Base-by-base conservation (phyloP, 1,284 basidiomycete genomes). In the Marasmius oreades region DNA sequence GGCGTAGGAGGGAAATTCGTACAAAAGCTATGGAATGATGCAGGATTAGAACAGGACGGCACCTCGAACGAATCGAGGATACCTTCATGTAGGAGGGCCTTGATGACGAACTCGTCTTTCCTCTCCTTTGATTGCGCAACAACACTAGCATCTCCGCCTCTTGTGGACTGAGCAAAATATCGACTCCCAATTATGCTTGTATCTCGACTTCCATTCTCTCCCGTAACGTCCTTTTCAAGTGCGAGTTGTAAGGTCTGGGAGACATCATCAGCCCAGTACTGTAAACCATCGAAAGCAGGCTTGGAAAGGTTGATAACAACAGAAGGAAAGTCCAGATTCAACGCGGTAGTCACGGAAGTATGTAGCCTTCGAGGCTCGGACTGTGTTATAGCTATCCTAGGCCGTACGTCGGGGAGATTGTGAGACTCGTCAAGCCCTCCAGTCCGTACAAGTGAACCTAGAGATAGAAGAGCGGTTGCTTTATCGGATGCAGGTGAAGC, bases 201-300 rank as follows among this genome's bases (percentile, higher is more conserved):
- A 60, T 88, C 81, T 55, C 76, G 77, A 57, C 83, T 80, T 60
- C 72, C 69, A 11, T 64, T 63, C 23, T 65, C 70, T 39, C 75
- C 71, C 2, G 71, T 65, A 58, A 73, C 63, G 60, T 64, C 69
- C 61, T 56, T 48, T 28, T 66, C 56, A 62, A 70, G 67, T 26
- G 69, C 65, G 22, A 66, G 70, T 52, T 84, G 89, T 1, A 86
- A 66, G 59, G 88, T 79, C 65, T 91, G 91, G 5, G 85, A 76
- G 22, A 88, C 69, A 66, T 95, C 93, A 66, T 98, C 95, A 7
- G 85, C 86, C 78, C 90, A 92, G 63, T 88, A 87, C 67, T 95
- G 93, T 16, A 97, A 68, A 11, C 83, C 83, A 66, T 95, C 91
- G 7, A 94, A 69, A 2, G 75, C 62, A 5, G 72, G 65, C 66